Evolutionary conservation across 176 grass and related monocot genomes (phyloP).

Genomic region (Phyllostachys edulis): DNA sequence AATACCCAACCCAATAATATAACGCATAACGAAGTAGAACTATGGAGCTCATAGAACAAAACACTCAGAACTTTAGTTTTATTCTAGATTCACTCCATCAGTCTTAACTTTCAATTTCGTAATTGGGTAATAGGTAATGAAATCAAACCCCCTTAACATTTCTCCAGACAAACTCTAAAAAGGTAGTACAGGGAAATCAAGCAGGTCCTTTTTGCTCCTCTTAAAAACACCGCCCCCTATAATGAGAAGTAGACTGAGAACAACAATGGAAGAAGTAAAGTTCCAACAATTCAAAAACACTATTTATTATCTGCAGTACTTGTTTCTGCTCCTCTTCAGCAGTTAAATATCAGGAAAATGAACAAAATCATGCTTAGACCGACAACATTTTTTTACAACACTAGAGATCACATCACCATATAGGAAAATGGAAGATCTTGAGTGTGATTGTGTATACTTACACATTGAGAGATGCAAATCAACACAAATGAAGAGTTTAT

Average conservation of each 20-base stretch:
- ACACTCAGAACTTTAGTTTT: not conserved
- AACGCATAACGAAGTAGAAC: not conserved
- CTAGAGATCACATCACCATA: not conserved
- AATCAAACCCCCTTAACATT: not conserved
- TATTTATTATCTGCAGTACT: not conserved
- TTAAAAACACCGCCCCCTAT: not conserved
- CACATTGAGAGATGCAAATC: slow-evolving; percentile 5
- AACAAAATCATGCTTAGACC: not conserved
- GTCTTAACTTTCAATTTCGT: not conserved
- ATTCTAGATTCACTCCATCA: not conserved
- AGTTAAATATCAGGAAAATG: not conserved
- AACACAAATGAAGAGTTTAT: slow-evolving; percentile 27
- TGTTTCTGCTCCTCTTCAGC: not conserved
- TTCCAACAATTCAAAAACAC: not conserved
- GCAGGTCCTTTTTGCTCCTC: not conserved
- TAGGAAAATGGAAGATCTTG: not conserved
- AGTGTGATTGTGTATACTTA: slow-evolving; percentile 29
- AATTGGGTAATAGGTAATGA: not conserved
- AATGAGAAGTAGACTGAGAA: not conserved
- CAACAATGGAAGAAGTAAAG: not conserved
- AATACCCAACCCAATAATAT: not conserved
- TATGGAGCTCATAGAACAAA: not conserved
- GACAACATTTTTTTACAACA: not conserved
- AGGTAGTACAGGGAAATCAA: not conserved
- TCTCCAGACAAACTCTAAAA: not conserved